A percentile compares a stretch with the other conserved stretches of the same genome.
Evolutionary conservation across 1,284 basidiomycete genomes (phyloP).

Genomic region (Pseudozyma thailandica): DNA sequence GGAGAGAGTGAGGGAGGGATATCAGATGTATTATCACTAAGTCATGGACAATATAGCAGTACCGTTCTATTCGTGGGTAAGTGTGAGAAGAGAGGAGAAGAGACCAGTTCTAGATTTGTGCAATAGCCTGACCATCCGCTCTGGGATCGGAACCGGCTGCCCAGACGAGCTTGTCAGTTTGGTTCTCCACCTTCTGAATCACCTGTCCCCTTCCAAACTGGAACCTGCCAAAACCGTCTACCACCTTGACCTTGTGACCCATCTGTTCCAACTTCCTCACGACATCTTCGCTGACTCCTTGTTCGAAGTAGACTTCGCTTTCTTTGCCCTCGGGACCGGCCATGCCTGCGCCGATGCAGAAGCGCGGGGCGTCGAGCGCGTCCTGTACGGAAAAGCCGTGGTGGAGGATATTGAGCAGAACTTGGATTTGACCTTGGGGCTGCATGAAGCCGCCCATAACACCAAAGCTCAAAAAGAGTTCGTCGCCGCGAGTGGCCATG

Average conservation of each 20-base stretch:
- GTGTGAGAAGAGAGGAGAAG: not conserved
- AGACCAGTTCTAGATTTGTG: slow-evolving; percentile 74
- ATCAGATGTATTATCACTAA: slow-evolving; percentile 45
- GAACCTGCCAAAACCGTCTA: slow-evolving; percentile 74
- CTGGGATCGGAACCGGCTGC: slow-evolving; percentile 45
- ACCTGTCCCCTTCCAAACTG: slow-evolving; percentile 87
- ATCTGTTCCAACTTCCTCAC: slow-evolving; percentile 73
- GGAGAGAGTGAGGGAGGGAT: slow-evolving; percentile 10
- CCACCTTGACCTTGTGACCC: slow-evolving; percentile 82
- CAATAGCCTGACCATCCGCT: slow-evolving; percentile 80
- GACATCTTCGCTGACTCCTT: slow-evolving; percentile 76
- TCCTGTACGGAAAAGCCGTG: slow-evolving; percentile 78
- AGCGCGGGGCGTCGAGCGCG: slow-evolving; percentile 86
- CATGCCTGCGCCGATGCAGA: slow-evolving; percentile 87
- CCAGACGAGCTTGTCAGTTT: slow-evolving; percentile 45
- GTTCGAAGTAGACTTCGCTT: slow-evolving; percentile 87
- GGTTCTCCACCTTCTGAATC: slow-evolving; percentile 30
- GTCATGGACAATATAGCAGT: not conserved
- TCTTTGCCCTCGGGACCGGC: slow-evolving; percentile 77
- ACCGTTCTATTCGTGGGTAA: too few relatives aligned
- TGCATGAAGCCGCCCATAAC: slow-evolving; percentile 95
- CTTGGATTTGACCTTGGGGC: slow-evolving; percentile 90
- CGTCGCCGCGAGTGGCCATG: slow-evolving; percentile 81
- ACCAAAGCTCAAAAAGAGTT: slow-evolving; percentile 87
- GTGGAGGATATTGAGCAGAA: slow-evolving; percentile 84